These are phyloP conservation scores for Casuarina cunninghamiana DNA, from an alignment of 306 rosid genomes.

Conservation along the genomic window DNA sequence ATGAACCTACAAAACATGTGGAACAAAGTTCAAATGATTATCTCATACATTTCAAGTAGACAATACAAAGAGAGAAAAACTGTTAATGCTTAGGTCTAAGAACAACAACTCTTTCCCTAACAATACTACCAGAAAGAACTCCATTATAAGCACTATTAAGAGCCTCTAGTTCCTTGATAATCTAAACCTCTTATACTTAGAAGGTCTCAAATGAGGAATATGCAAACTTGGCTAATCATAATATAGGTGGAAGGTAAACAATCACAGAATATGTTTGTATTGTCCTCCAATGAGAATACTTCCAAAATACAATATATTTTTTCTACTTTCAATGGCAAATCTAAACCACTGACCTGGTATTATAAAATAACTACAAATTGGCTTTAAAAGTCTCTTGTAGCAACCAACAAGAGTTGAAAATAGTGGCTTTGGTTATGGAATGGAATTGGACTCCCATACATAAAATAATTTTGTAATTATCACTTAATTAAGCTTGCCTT, in stretches of 20 bases:
- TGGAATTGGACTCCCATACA: conserved; percentile 25
- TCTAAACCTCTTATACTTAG: conserved; percentile 72
- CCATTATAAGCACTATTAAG: conserved; percentile 76
- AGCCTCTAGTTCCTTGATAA: conserved; percentile 67
- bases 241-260: not conserved
- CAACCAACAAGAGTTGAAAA: conserved; percentile 5
- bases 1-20: conserved; percentile 45
- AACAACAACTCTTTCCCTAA: conserved; percentile 70
- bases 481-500: conserved; percentile 5
- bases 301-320: too few relatives aligned
- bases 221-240: conserved; percentile 21
- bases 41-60: too few relatives aligned
- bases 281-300: too few relatives aligned
- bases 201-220: conserved; percentile 82
- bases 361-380: conserved; percentile 26
- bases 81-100: not conserved
- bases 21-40: not conserved
- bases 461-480: not conserved
- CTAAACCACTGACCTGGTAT: conserved; percentile 30
- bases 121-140: conserved; percentile 68
- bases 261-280: too few relatives aligned
- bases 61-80: not conserved
- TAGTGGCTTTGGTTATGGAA: conserved; percentile 11
- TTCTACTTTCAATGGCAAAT: conserved; percentile 23
- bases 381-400: conserved; percentile 17